A percentile compares a stretch with the other conserved stretches of the same genome.
These are phyloP conservation scores for Alternaria longipes DNA, from an alignment of 2,329 filamentous ascomycete species.

Conservation along the genomic window DNA sequence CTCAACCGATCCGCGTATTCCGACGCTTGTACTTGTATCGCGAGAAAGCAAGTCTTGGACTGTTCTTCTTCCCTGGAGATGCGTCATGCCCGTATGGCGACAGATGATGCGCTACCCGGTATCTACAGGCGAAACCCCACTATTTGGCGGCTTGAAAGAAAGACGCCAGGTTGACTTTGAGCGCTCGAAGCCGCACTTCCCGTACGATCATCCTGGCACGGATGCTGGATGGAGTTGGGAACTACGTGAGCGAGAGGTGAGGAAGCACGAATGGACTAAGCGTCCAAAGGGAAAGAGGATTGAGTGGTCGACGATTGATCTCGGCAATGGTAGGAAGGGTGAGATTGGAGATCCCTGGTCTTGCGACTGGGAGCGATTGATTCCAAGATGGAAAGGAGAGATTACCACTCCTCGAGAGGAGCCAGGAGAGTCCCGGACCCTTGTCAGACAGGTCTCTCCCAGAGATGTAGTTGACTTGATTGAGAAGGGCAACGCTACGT, in stretches of 20 bases:
- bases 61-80: constrained; percentile 88
- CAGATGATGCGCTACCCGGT: constrained; percentile 83
- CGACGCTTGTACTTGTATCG: constrained; percentile 74
- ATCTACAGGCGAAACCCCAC: constrained; percentile 79
- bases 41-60: constrained; percentile 73
- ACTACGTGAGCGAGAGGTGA: constrained; percentile 66
- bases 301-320: constrained; percentile 76
- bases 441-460: constrained; percentile 34
- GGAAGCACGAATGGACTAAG: constrained; percentile 74
- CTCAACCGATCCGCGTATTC: constrained; percentile 76
- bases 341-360: constrained; percentile 84
- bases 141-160: constrained; percentile 84
- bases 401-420: constrained; percentile 11
- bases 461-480: constrained; percentile 41
- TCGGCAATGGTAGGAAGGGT: constrained; percentile 78
- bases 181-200: constrained; percentile 80
- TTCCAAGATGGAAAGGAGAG: constrained; percentile 44
- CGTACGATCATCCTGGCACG: constrained; percentile 82
- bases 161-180: constrained; percentile 84
- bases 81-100: constrained; percentile 85
- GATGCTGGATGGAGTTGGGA: constrained; percentile 83
- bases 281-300: constrained; percentile 83
- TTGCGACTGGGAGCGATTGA: constrained; percentile 82
- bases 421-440: constrained; percentile 25
- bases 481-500: not conserved